A percentile compares a stretch with the other conserved stretches of the same genome.
These are phyloP conservation scores for Penicilliopsis zonata DNA, from an alignment of 495 filamentous ascomycete genomes.

Conservation along the genomic window DNA sequence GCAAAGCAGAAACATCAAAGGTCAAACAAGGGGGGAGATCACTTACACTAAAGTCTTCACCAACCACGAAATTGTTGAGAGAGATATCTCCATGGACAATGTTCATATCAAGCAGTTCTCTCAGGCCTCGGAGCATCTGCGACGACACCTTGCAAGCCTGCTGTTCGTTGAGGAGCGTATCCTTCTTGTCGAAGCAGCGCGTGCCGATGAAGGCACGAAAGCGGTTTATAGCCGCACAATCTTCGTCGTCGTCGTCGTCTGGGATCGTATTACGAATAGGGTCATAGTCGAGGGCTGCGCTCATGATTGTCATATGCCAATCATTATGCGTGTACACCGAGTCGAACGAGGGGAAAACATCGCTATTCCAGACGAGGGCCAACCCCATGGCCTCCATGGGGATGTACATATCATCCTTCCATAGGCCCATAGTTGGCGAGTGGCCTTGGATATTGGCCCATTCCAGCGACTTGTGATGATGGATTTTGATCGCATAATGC, in stretches of 20 bases:
- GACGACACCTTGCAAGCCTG: conserved; percentile 14
- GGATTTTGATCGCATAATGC: conserved; percentile 13
- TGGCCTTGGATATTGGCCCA: not conserved
- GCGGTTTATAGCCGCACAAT: no score
- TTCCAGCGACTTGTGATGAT: conserved; percentile 6
- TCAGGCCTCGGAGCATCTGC: conserved; percentile 13
- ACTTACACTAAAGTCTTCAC: conserved; percentile 14
- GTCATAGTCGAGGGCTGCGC: conserved; percentile 8
- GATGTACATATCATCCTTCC: conserved; percentile 5
- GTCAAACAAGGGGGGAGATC: not conserved
- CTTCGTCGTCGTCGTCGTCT: not conserved
- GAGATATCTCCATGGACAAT: conserved; percentile 14
- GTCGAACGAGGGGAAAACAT: conserved; percentile 15
- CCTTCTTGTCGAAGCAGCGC: conserved; percentile 6
- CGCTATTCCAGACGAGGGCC: conserved; percentile 8
- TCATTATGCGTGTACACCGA: conserved; percentile 15
- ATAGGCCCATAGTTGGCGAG: conserved; percentile 2
- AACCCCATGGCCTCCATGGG: conserved; percentile 15
- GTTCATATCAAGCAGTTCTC: conserved; percentile 13
- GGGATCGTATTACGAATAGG: conserved; percentile 2
- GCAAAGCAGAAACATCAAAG: not conserved
- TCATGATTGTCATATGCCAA: conserved; percentile 13
- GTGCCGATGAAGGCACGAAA: conserved; percentile 9
- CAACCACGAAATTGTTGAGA: conserved; percentile 13
- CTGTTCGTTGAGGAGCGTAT: conserved; percentile 7